phyloP scores from a whole-genome alignment of 2,329 filamentous ascomycete species.

The Fusarium azukiicola region DNA sequence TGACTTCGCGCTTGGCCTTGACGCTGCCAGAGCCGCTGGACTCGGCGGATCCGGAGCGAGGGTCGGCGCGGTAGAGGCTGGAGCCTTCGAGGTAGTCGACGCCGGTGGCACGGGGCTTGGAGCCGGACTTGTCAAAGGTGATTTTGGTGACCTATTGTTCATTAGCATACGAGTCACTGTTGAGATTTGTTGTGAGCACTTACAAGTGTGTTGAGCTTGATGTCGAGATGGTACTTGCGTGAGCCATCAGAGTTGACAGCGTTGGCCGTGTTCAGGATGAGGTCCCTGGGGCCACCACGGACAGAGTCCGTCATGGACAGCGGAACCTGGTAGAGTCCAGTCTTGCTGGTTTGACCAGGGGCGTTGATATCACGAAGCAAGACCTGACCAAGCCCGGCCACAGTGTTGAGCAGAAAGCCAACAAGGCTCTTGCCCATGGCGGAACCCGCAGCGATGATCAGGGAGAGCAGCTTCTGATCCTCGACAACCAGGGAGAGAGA shows the following conservation, averaged over 20 bases:
- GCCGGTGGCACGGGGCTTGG: slow-evolving; percentile 58
- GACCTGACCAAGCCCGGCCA: slow-evolving; percentile 52
- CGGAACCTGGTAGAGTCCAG: slow-evolving; percentile 77
- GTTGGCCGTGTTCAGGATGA: slow-evolving; percentile 66
- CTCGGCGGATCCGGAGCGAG: slow-evolving; percentile 43
- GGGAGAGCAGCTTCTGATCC: slow-evolving; percentile 55
- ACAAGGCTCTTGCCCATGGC: slow-evolving; percentile 53
- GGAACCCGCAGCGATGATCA: slow-evolving; percentile 53
- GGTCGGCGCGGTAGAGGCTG: slow-evolving; percentile 52
- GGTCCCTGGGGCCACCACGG: slow-evolving; percentile 77
- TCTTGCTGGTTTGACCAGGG: slow-evolving; percentile 43
- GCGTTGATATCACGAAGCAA: slow-evolving; percentile 55
- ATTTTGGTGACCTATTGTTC: slow-evolving; percentile 56
- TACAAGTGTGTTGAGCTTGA: slow-evolving; percentile 54
- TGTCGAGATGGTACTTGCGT: slow-evolving; percentile 54
- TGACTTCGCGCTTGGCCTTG: slow-evolving; percentile 61
- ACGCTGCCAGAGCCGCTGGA: slow-evolving; percentile 25
- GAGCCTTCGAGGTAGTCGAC: slow-evolving; percentile 57
- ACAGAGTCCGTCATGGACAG: slow-evolving; percentile 72
- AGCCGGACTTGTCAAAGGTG: slow-evolving; percentile 57
- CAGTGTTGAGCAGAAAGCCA: slow-evolving; percentile 39
- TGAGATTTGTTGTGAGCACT: not conserved
- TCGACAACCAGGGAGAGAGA: slow-evolving; percentile 51
- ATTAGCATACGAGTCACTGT: not conserved
- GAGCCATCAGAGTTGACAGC: slow-evolving; percentile 49